Evolutionary conservation across 306 rosid genomes (phyloP).

Genomic region (Citrullus colocynthis): DNA sequence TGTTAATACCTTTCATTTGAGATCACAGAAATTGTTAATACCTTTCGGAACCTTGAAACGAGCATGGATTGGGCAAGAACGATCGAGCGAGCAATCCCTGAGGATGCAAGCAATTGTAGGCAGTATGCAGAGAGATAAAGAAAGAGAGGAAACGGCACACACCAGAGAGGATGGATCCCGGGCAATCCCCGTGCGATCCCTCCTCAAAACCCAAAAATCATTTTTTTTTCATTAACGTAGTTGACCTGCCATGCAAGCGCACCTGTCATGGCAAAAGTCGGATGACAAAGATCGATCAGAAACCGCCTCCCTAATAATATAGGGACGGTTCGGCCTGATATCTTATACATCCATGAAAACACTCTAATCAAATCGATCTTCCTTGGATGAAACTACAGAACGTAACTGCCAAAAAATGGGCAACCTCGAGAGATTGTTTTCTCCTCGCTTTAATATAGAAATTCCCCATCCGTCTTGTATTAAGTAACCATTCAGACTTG

Average conservation of each 20-base stretch:
- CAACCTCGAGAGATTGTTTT: background rate
- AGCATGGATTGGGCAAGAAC: background rate
- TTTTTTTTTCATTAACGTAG: constrained; percentile 32
- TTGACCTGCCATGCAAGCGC: constrained; percentile 99
- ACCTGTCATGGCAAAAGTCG: constrained; percentile 99
- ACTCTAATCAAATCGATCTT: background rate
- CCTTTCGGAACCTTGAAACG: background rate
- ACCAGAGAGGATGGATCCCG: constrained; percentile 52
- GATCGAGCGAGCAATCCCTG: background rate
- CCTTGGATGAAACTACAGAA: background rate
- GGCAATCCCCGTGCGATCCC: constrained; percentile 74
- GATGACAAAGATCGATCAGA: constrained; percentile 41
- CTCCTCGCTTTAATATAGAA: background rate
- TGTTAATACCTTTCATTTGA: background rate
- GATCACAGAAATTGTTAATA: background rate
- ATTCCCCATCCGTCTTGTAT: background rate
- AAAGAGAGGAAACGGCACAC: constrained; percentile 22
- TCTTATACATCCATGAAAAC: constrained; percentile 37
- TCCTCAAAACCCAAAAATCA: constrained; percentile 30
- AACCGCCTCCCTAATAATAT: background rate
- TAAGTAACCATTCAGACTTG: background rate
- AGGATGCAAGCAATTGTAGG: background rate
- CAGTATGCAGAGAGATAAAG: background rate
- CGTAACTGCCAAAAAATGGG: background rate
- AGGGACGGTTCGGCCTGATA: constrained; percentile 19